Base-by-base conservation (phyloP, 306 rosid genomes). In the Luffa aegyptiaca region DNA sequence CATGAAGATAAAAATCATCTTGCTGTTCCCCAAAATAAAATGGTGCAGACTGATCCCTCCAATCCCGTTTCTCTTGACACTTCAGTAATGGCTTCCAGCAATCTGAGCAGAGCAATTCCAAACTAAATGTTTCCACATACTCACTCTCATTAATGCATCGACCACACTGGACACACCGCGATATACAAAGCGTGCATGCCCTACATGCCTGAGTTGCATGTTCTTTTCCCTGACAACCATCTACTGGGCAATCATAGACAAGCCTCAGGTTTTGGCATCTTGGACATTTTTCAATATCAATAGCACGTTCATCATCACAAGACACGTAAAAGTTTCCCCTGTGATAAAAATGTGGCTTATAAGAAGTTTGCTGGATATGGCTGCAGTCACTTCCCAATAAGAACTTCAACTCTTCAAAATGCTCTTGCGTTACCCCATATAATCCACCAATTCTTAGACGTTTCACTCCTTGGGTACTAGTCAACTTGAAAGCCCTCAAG, bases 281-380 rank as follows among this genome's bases (percentile, higher is more conserved):
- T 21, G 98, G 97, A 81, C 97, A 94, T 37, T 80, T 82, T 86
- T 94, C 96, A 57, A 94, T 86, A 76, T 94, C 98, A 51, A 94
- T 82, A 52, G 83, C 86, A 44, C 91, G 83, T 62, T 90, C 89
- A 86, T 94, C 97, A 76, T 92, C 92, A 76, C 79, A 74, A 21
- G 99, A 83, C 62, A 92, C 80, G 81, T 95, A 92, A 12, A 90
- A 78, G 62, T 80, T 87, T n/a, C 87, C 89, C 82, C 97, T 80
- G 48, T 84, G 75, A 86, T 91, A 93, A 65, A 81, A 87, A 80
- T 87, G 97, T 11, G 88, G 97, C 80, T 88, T 91, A 77, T 75
- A 88, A 63, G 88, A 61, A 45, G 21, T 87, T 87, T 87, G 79
- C 85, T 56, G 83, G 72, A 68, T 80, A 77, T 49, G 83, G 82